phyloP scores from a whole-genome alignment of 495 filamentous ascomycete genomes.

The Trichoderma virens region DNA sequence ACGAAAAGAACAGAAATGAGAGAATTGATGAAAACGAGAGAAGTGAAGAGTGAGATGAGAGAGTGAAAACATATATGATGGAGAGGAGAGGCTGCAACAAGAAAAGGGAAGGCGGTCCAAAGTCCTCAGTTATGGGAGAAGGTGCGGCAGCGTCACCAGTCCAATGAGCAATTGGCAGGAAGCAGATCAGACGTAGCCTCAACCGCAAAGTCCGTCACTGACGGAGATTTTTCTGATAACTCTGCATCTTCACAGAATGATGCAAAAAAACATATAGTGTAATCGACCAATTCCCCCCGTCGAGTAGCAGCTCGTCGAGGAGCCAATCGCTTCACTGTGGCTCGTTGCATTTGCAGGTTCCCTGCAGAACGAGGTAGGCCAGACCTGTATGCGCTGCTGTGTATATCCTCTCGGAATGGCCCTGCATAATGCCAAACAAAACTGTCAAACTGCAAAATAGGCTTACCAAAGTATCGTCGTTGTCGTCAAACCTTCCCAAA shows the following conservation, averaged over 20 bases:
- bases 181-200: background rate
- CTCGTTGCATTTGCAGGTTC: background rate
- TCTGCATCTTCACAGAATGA: background rate
- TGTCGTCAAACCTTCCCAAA: background rate
- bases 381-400: background rate
- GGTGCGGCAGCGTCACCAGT: background rate
- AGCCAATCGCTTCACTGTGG: slow-evolving; percentile 5
- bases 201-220: background rate
- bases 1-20: background rate
- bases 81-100: background rate
- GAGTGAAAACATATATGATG: background rate
- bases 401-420: background rate
- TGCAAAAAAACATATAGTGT: background rate
- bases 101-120: background rate
- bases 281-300: background rate
- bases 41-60: background rate
- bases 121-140: background rate
- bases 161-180: background rate
- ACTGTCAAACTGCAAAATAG: background rate
- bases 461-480: slow-evolving; percentile 4
- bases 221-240: background rate
- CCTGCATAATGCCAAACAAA: background rate
- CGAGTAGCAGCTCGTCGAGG: background rate
- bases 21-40: background rate
- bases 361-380: background rate